A percentile compares a stretch with the other conserved stretches of the same genome.
Conservation (phyloP, 306 rosid genomes). For the Rubus idaeus region DNA sequence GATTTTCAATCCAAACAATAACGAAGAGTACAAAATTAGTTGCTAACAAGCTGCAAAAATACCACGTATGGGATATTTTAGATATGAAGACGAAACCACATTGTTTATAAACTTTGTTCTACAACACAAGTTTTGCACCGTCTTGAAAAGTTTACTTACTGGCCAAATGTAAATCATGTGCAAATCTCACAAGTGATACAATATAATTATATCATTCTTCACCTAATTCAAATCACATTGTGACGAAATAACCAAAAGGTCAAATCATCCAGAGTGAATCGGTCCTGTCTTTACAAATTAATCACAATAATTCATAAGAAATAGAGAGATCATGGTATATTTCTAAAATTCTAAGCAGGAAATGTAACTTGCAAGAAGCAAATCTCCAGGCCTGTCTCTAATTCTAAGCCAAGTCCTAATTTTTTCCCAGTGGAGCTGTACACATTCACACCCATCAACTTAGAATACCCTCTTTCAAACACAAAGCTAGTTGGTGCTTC, state of each 20-base stretch:
- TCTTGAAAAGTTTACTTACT: background rate
- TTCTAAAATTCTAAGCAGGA: constrained; percentile 9
- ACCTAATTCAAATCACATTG: too few species aligned
- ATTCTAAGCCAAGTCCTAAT: constrained; percentile 11
- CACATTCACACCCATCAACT: constrained; percentile 34
- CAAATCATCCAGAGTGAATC: background rate
- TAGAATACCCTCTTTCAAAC: constrained; percentile 61
- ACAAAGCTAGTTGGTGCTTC: constrained; percentile 62
- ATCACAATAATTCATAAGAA: background rate
- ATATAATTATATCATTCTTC: too few species aligned
- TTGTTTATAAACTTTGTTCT: too few species aligned
- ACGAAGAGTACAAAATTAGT: background rate
- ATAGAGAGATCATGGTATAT: constrained; percentile 2
- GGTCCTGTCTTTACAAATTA: background rate
- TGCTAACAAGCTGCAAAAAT: background rate
- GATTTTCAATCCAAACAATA: background rate
- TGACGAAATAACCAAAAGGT: background rate
- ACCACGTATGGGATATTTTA: background rate
- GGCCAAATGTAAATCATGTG: background rate
- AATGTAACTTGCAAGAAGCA: constrained; percentile 12
- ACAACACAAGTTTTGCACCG: too few species aligned
- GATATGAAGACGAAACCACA: too few species aligned
- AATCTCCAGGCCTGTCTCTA: constrained; percentile 22
- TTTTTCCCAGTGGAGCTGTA: constrained; percentile 27
- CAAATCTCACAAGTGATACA: background rate